Percentiles rank a stretch among this genome's conserved stretches.
Conservation (phyloP, 2,329 filamentous ascomycete species). For the Tolypocladium ovalisporum region DNA sequence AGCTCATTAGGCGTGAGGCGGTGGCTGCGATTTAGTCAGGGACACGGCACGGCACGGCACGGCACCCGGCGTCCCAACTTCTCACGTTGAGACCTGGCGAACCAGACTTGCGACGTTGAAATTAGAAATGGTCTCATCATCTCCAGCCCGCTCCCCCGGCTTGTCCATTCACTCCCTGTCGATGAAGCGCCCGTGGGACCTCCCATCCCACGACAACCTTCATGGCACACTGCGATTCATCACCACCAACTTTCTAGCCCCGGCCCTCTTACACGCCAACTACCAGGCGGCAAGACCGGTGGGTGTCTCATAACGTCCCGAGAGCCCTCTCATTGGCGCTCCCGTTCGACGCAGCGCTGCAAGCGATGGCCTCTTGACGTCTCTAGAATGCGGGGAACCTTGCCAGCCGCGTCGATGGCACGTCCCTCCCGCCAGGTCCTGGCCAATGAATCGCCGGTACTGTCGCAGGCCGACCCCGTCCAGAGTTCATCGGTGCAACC, state of each 20-base stretch:
- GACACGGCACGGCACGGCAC: no score
- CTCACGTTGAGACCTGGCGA: no score
- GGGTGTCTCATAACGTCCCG: no score
- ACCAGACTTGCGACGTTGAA: no score
- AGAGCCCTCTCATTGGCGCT: neutral
- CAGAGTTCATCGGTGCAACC: neutral
- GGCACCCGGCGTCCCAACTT: no score
- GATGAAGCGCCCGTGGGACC: neutral
- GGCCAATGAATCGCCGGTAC: neutral
- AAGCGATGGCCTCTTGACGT: neutral
- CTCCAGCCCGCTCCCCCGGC: neutral
- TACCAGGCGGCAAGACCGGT: neutral
- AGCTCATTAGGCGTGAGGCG: no score
- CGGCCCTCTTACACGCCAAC: neutral
- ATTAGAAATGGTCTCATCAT: no score
- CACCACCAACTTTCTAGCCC: neutral
- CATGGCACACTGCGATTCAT: neutral
- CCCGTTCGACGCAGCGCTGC: neutral
- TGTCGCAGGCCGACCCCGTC: neutral
- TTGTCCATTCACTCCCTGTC: neutral
- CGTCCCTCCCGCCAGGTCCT: neutral
- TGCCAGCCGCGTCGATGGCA: neutral
- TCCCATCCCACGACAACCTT: neutral
- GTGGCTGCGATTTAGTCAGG: no score
- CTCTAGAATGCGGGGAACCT: neutral